Evolutionary conservation across 2,329 filamentous ascomycete genomes (phyloP), one percentile per base, ranked within the genome.

Genomic region (Tolypocladium guangdongense): DNA sequence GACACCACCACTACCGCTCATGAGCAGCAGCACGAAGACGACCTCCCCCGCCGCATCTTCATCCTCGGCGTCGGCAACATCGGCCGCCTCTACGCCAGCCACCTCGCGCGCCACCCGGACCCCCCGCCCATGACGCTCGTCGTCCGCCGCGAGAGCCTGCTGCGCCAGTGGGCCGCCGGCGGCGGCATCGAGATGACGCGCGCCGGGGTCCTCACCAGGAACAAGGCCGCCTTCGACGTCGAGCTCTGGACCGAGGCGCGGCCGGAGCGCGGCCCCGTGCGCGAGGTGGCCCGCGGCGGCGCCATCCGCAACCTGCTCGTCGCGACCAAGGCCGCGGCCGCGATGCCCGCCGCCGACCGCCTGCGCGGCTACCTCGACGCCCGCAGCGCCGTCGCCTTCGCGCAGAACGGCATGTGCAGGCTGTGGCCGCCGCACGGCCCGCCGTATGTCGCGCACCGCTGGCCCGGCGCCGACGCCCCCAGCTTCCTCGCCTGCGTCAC

Each of bases 401-500:
- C 89, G 27, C 91, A 96, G 62, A 96, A 96, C 62, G 92, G 92
- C 48, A 87, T 96, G 82, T 90, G 88, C 35, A 76, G 74, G 58
- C 66, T 81, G 18, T 82, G 78, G 78, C 78, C 78, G 27, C 78
- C 78, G 8, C 64, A 74, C 50, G 77, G 78, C 3, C 58, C 60
- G 4, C 55, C 63, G 1, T 81, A 80, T 61, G 65, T 67, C 37
- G 57, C 61, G 2, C 62, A 68, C 52, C 69, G 77, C 20, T 80
- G 73, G 52, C 59, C 64, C 2, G 43, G 53, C 18, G 63, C 59
- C 12, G 54, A 62, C 22, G 64, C 66, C 8, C 91, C 91, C 3
- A 81, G 79, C 56, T 95, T 91, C 67, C 76, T 95, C 57, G 70
- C 85, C 41, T 88, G 88, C 37, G 71, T 83, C 4, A 78, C 75